Evolutionary conservation across 2,329 filamentous ascomycete species (phyloP), one percentile per base, ranked within the genome.

Genomic region (Aureobasidium musti): DNA sequence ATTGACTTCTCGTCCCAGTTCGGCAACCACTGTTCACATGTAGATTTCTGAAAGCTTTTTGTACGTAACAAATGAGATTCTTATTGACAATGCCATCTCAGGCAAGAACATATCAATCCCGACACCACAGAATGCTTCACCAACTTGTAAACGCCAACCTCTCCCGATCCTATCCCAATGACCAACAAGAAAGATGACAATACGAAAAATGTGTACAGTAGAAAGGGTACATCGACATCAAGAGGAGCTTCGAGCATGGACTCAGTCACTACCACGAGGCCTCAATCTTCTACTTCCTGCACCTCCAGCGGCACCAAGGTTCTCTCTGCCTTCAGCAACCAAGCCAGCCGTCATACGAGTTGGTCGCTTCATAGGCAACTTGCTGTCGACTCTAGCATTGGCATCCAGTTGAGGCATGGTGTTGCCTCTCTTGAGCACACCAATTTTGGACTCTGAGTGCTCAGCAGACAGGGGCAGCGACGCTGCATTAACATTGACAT

Each of bases 211-310:
- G 47, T 64, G 49, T 64, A 64, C 49, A 54, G 23, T 37, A 45
- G 17, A 52, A 33, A n/a, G 23, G 33, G 17, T 17, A 10, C 19
- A 64, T 35, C 35, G n/a, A 64, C 59, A 63, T 28, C 17, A 54
- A 54, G 3, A 35, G 26, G 19, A 35, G 0, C 0, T 26, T 14
- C 21, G 1, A 13, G 3, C 6, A 30, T 1, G 28, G 17, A 30
- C 37, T 87, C 65, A 91, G 84, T 72, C 73, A 68, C 72, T 74
- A 37, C 72, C 71, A 45, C 72, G 52, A 61, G 68, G 71, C 53
- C 75, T 84, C 80, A 78, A 83, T 77, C 78, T 84, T 81, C 77
- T 74, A 33, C 71, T 69, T 30, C 60, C 77, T 64, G 77, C 77
- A 71, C 75, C 80, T 17, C 59, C 45, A 65, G 73, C 77, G 65